Conservation (phyloP, 495 filamentous ascomycete species). For the Cercophora newfieldiana region DNA sequence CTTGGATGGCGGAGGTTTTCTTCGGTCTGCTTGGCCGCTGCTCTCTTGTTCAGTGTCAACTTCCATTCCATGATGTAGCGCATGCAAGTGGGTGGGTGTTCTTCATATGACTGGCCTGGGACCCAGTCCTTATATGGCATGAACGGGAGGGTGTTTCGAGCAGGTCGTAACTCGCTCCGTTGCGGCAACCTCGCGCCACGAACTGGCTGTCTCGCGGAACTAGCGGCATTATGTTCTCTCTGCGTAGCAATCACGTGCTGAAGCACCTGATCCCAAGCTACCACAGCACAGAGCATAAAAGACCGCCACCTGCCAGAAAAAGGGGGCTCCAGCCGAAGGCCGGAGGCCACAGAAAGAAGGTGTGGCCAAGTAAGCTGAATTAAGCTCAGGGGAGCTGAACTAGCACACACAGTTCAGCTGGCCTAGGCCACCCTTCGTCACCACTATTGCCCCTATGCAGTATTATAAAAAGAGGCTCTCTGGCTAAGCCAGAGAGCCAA, state of each 20-base stretch:
- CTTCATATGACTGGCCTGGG: conserved; percentile 19
- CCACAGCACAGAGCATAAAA: too few relatives aligned
- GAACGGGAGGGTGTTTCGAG: conserved; percentile 9
- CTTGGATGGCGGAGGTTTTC: too few relatives aligned
- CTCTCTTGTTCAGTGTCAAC: conserved; percentile 18
- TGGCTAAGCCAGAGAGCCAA: too few relatives aligned
- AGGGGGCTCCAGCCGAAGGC: too few relatives aligned
- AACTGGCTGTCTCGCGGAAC: conserved; percentile 8
- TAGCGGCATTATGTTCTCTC: conserved; percentile 9
- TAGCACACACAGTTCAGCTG: too few relatives aligned
- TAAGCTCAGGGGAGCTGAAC: too few relatives aligned
- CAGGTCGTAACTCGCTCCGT: conserved; percentile 13
- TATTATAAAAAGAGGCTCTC: too few relatives aligned
- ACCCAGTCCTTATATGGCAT: conserved; percentile 15
- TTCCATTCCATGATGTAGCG: conserved; percentile 19
- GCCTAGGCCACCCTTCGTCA: too few relatives aligned
- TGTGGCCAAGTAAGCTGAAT: background rate
- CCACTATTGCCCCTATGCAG: too few relatives aligned
- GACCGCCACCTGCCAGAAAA: too few relatives aligned
- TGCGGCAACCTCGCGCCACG: conserved; percentile 11
- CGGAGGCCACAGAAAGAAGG: background rate
- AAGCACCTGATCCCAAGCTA: conserved; percentile 9
- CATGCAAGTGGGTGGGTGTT: conserved; percentile 14
- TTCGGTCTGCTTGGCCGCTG: conserved; percentile 16
- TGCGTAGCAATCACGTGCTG: conserved; percentile 11